These are phyloP conservation scores for Anthostomella pinea DNA, from an alignment of 2,329 filamentous ascomycete genomes.

Conservation along the genomic window DNA sequence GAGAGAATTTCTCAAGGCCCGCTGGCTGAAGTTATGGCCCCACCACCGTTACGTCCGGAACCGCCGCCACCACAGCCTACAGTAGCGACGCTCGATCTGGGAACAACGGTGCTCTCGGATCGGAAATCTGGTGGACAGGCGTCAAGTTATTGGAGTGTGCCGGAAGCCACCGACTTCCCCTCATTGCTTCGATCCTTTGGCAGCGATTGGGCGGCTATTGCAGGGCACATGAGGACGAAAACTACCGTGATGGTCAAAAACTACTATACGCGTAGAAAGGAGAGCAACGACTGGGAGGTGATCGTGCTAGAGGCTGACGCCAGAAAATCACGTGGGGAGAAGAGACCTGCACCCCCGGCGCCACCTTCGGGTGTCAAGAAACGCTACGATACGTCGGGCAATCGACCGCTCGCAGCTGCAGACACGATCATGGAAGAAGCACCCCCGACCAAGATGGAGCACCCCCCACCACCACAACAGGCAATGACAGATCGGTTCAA, in stretches of 20 bases:
- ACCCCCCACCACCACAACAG: conserved; percentile 34
- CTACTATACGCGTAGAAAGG: conserved; percentile 63
- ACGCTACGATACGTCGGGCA: conserved; percentile 45
- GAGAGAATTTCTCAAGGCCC: conserved; percentile 31
- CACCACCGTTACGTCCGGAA: conserved; percentile 56
- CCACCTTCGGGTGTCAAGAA: conserved; percentile 51
- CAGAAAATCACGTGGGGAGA: conserved; percentile 55
- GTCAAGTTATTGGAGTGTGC: conserved; percentile 86
- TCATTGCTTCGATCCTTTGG: conserved; percentile 71
- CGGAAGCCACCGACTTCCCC: conserved; percentile 75
- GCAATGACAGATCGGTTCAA: conserved; percentile 41
- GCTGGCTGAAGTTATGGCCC: conserved; percentile 54
- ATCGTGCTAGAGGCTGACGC: conserved; percentile 60
- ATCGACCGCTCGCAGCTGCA: conserved; percentile 49
- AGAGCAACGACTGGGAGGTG: conserved; percentile 59
- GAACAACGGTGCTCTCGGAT: conserved; percentile 42
- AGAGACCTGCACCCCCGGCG: conserved; percentile 57
- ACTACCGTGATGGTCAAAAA: conserved; percentile 84
- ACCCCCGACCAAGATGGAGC: conserved; percentile 45
- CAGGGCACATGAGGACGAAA: conserved; percentile 77
- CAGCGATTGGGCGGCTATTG: conserved; percentile 74
- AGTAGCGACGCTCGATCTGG: conserved; percentile 50
- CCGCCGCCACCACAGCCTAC: conserved; percentile 47
- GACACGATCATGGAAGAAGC: conserved; percentile 46
- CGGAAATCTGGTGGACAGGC: conserved; percentile 56